Evolutionary conservation across 495 filamentous ascomycete genomes (phyloP).

Genomic region (Aspergillus bertholletiae): DNA sequence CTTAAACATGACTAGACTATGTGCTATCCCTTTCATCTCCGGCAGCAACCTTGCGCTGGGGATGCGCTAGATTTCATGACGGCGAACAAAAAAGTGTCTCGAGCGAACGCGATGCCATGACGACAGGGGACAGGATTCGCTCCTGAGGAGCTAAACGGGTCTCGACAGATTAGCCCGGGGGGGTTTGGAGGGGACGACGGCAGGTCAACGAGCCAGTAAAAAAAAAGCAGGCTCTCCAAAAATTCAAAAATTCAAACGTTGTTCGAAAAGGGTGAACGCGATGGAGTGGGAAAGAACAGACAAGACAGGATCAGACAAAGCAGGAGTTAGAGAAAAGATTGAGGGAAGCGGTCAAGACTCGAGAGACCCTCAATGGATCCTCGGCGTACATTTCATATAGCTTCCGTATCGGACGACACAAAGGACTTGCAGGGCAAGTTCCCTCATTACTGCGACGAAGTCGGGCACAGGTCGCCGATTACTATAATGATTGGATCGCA

Average conservation of each 20-base stretch:
- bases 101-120: slow-evolving; percentile 12
- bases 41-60: slow-evolving; percentile 15
- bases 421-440: background rate
- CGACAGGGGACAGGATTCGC: slow-evolving; percentile 20
- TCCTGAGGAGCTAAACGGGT: slow-evolving; percentile 15
- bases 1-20: slow-evolving; percentile 18
- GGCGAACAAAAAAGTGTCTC: slow-evolving; percentile 17
- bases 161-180: slow-evolving; percentile 16
- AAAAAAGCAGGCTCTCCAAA: background rate
- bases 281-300: slow-evolving; percentile 5
- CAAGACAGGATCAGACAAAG: slow-evolving; percentile 1
- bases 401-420: slow-evolving; percentile 14
- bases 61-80: slow-evolving; percentile 15
- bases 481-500: slow-evolving; percentile 14
- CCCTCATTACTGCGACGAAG: no score
- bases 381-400: slow-evolving; percentile 9
- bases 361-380: slow-evolving; percentile 10
- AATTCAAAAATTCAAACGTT: background rate
- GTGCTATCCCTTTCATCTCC: slow-evolving; percentile 26
- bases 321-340: background rate
- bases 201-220: slow-evolving; percentile 16
- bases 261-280: background rate
- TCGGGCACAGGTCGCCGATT: background rate
- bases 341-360: slow-evolving; percentile 23
- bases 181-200: slow-evolving; percentile 14